Evolutionary conservation across 345 rosid species (phyloP), one percentile per base, ranked within the genome.

Genomic region (Eucalyptus paniculata): DNA sequence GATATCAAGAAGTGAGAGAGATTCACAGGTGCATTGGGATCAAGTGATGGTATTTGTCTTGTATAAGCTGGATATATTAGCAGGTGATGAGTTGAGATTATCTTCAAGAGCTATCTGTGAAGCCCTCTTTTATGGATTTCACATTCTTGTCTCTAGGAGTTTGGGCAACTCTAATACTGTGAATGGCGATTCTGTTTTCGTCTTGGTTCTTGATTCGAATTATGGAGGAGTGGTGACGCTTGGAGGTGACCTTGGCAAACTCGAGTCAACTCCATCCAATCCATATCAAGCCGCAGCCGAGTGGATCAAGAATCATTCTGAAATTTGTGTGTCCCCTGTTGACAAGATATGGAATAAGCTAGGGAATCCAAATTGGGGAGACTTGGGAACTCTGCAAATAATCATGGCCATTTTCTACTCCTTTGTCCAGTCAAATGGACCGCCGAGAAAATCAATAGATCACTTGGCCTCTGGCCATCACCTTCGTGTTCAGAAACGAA

Each of bases 331-430:
- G 89, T 95, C 96, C 24, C 89, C 92, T 34, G 94, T 93, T 15
- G 94, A 95, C 85, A 90, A 90, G 88, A 92, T 94, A 88, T 95
- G 95, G 95, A 95, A 95, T 88, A 94, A 93, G 92, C 91, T 95
- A 30, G 95, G 96, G 32, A 95, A 95, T 91, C 95, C 94, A 60
- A 95, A 91, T 67, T 94, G 96, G 97, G 93, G 95, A 65, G 95
- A 94, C 86, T 88, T 95, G 24, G 96, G 95, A 88, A 92, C 97
- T 50, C 92, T 95, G 30, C 95, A 94, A 90, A 89, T 93, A 34
- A 88, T 94, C 81, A 81, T 95, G 88, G 95, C 97, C 50, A 94
- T 94, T 90, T 95, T 94, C 92, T 89, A 93, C 92, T 94, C 95
- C 83, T 92, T 95, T 60, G 90, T 90, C 87, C 94, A 91, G 90